phyloP scores from a whole-genome alignment of 768 basidiomycete species.

The Tulasnella sp. region DNA sequence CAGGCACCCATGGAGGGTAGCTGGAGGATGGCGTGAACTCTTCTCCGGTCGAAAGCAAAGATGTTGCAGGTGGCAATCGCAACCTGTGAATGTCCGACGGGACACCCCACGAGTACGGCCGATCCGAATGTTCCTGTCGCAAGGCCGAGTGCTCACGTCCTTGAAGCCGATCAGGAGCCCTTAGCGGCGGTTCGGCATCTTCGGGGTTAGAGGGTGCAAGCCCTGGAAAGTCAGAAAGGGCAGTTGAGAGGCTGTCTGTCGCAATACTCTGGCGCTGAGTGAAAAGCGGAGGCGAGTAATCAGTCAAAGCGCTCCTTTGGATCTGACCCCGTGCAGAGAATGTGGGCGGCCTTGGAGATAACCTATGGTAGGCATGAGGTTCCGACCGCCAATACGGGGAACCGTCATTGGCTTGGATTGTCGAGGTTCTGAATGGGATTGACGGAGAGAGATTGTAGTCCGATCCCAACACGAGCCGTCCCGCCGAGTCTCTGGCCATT shows the following conservation, averaged over 20 bases:
- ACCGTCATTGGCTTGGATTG: neutral
- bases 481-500: neutral
- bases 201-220: neutral
- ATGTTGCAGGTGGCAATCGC: neutral
- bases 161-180: neutral
- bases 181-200: neutral
- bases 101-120: neutral
- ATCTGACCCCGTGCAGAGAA: neutral
- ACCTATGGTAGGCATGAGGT: too few relatives aligned
- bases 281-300: neutral
- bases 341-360: neutral
- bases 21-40: neutral
- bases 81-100: neutral
- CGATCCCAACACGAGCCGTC: neutral
- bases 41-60: neutral
- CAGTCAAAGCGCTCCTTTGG: neutral
- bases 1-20: neutral
- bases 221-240: neutral
- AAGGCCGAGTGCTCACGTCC: neutral
- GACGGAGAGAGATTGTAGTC: neutral
- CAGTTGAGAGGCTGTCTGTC: neutral
- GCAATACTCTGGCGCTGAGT: neutral
- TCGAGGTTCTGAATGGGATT: neutral
- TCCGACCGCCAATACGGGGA: neutral
- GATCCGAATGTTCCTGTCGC: neutral